Evolutionary conservation across 2,329 filamentous ascomycete genomes (phyloP).

Genomic region (Hymenoscyphus scutula): DNA sequence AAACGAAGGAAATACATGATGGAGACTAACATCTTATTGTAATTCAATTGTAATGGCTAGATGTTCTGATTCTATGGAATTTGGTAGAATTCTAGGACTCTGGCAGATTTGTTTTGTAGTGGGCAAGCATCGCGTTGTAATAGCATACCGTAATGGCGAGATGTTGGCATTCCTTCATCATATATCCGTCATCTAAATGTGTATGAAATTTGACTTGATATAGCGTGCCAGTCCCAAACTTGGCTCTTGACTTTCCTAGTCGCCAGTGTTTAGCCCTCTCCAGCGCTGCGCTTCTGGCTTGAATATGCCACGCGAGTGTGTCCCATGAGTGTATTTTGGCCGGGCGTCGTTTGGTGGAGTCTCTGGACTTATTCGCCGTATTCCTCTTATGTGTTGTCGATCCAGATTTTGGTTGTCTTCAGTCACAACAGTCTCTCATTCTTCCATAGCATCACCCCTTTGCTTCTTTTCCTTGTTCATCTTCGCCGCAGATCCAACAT

Average conservation of each 20-base stretch:
- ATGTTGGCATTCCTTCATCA: background rate
- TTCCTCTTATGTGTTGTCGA: background rate
- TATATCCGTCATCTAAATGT: background rate
- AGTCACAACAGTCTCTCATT: conserved; percentile 24
- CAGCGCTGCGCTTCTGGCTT: background rate
- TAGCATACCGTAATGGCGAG: background rate
- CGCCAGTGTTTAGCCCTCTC: background rate
- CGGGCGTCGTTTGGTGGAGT: background rate
- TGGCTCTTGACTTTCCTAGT: background rate
- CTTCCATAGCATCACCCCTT: conserved; percentile 44
- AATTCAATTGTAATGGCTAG: background rate
- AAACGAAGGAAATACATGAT: background rate
- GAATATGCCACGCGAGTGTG: background rate
- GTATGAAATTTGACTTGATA: background rate
- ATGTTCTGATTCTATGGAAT: background rate
- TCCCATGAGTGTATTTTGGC: background rate
- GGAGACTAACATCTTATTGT: background rate
- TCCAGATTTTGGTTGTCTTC: background rate
- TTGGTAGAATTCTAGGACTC: background rate
- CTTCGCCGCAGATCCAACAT: conserved; percentile 46
- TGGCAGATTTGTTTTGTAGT: background rate
- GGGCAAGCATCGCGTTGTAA: background rate
- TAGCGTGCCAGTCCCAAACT: background rate
- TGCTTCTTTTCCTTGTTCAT: conserved; percentile 36
- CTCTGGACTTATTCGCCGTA: background rate